Evolutionary conservation across 768 basidiomycete genomes (phyloP).

Genomic region (Pulveroboletus sp.): DNA sequence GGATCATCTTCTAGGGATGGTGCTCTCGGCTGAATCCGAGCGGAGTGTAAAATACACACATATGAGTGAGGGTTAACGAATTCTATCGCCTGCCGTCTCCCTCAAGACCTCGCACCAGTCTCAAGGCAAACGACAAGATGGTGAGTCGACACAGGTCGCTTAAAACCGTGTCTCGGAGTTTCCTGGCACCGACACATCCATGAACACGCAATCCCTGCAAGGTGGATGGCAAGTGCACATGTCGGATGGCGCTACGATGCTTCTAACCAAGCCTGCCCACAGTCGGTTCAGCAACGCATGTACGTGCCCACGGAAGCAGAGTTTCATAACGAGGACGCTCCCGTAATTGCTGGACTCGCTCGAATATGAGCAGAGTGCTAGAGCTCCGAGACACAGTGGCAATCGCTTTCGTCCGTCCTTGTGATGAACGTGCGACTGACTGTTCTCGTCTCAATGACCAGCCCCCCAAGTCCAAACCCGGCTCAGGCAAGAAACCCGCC

Average conservation of each 20-base stretch:
- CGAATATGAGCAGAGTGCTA: constrained; percentile 35
- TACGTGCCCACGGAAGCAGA: constrained; percentile 32
- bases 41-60: constrained; percentile 13
- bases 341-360: constrained; percentile 39
- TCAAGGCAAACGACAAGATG: constrained; percentile 46
- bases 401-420: constrained; percentile 22
- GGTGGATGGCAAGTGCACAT: constrained; percentile 51
- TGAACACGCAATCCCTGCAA: constrained; percentile 22
- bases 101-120: constrained; percentile 25
- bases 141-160: constrained; percentile 39
- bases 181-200: constrained; percentile 38
- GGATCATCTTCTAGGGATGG: constrained; percentile 4
- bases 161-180: constrained; percentile 30
- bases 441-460: constrained; percentile 87
- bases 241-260: constrained; percentile 32
- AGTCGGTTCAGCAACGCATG: constrained; percentile 23
- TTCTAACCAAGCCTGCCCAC: constrained; percentile 17
- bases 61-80: neutral
- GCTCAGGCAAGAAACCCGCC: constrained; percentile 79
- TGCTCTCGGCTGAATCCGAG: constrained; percentile 18
- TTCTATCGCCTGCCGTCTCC: neutral
- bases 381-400: constrained; percentile 47
- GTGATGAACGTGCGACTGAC: constrained; percentile 32
- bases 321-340: constrained; percentile 39
- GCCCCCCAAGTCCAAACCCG: constrained; percentile 66